Conservation (phyloP, 495 filamentous ascomycete genomes). For the Collariella sp. region DNA sequence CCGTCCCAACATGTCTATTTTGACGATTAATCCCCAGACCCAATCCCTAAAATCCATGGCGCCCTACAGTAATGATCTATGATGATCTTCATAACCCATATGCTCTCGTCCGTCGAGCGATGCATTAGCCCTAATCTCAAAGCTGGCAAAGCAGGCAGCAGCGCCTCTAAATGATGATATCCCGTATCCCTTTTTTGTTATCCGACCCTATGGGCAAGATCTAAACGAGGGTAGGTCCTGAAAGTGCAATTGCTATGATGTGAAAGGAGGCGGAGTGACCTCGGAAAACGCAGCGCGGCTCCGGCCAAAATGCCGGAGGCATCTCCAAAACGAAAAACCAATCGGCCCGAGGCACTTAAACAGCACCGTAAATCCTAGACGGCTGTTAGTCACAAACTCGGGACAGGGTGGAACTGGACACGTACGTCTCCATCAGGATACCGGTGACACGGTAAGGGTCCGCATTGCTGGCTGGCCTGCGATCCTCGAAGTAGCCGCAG, state of each 20-base stretch:
- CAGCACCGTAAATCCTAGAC: neutral
- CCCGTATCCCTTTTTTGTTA: neutral
- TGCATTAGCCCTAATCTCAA: neutral
- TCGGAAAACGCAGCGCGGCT: neutral
- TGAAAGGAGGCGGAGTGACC: neutral
- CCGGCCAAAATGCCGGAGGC: neutral
- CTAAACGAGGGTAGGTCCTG: neutral
- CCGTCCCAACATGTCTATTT: conserved; percentile 1
- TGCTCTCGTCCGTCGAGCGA: neutral
- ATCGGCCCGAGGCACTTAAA: neutral
- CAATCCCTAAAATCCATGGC: neutral
- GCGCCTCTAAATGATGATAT: conserved; percentile 6
- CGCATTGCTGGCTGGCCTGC: conserved; percentile 88
- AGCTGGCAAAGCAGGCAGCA: neutral
- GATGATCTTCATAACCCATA: conserved; percentile 2
- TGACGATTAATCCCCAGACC: neutral
- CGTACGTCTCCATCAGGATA: conserved; percentile 29
- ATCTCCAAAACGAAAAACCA: conserved; percentile 1
- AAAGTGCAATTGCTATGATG: neutral
- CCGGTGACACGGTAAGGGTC: conserved; percentile 67
- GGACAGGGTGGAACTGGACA: conserved; percentile 4
- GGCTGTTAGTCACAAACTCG: neutral
- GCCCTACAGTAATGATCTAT: conserved; percentile 7
- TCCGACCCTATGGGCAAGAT: neutral
- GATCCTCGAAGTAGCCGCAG: conserved; percentile 97